Evolutionary conservation across 140 eudicot genomes (phyloP).

Genomic region (Ambrosia hybrid): DNA sequence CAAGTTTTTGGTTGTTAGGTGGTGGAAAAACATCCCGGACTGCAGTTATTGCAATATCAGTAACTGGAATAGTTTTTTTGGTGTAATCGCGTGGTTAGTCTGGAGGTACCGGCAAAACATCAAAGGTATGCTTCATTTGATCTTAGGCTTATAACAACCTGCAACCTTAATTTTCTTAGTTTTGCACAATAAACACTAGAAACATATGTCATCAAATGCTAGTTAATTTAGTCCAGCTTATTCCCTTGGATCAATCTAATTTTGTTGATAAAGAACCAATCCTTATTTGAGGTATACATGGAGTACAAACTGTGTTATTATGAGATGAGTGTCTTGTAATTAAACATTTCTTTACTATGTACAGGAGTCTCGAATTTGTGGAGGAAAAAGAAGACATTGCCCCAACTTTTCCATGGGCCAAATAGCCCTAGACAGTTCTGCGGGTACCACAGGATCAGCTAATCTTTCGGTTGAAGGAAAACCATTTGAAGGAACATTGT

Average conservation of each 20-base stretch:
- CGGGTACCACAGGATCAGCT: conserved; percentile 9
- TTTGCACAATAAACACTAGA: neutral
- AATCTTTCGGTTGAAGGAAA: conserved; percentile 43
- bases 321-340: neutral
- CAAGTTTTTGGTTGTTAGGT: conserved; percentile 26
- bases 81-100: conserved; percentile 38
- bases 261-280: neutral
- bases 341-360: conserved; percentile 6
- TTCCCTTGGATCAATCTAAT: neutral
- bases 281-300: too few species aligned
- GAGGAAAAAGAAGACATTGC: conserved; percentile 36
- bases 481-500: conserved; percentile 46
- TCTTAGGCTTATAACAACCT: neutral
- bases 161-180: neutral
- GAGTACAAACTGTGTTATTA: too few species aligned
- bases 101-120: conserved; percentile 43
- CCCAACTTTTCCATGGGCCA: conserved; percentile 21
- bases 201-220: neutral
- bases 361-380: conserved; percentile 23
- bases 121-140: conserved; percentile 34
- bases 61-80: conserved; percentile 35
- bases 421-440: conserved; percentile 9
- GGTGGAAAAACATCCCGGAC: conserved; percentile 15
- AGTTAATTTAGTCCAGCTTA: neutral
- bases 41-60: conserved; percentile 25